Conservation (phyloP, 2,329 filamentous ascomycete genomes). For the Aureobasidium musti region DNA sequence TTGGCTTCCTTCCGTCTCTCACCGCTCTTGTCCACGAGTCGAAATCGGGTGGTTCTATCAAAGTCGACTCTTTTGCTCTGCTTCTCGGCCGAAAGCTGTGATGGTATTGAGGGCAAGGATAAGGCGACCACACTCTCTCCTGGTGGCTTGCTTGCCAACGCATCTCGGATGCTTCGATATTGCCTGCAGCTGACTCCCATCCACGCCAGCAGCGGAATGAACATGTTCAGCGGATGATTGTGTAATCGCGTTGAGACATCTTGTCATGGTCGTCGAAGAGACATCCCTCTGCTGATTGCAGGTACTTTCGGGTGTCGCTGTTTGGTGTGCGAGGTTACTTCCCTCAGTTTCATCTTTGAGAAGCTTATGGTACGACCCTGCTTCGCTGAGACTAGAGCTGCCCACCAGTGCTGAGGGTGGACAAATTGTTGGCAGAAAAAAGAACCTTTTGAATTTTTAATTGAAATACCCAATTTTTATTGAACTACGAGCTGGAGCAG, state of each 20-base stretch:
- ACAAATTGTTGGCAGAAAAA: too few relatives aligned
- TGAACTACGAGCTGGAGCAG: too few relatives aligned
- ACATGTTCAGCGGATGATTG: background rate
- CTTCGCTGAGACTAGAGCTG: background rate
- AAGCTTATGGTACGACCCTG: background rate
- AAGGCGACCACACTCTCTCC: background rate
- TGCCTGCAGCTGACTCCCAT: slow-evolving; percentile 1
- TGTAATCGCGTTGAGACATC: slow-evolving; percentile 9
- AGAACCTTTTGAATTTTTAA: too few relatives aligned
- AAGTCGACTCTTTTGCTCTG: background rate
- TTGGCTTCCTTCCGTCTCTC: slow-evolving; percentile 9
- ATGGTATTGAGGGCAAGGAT: background rate
- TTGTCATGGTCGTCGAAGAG: slow-evolving; percentile 3
- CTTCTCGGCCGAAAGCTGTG: slow-evolving; percentile 3
- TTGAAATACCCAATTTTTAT: too few relatives aligned
- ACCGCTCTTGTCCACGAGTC: slow-evolving; percentile 17
- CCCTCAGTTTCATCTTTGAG: background rate
- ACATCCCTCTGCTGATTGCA: background rate
- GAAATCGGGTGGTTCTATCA: background rate
- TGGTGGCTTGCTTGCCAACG: slow-evolving; percentile 26
- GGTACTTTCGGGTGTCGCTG: background rate
- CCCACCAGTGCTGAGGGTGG: background rate
- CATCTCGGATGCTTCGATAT: slow-evolving; percentile 15
- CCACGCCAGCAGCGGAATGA: background rate
- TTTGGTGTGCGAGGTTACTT: background rate